Base-by-base conservation (phyloP, 495 filamentous ascomycete species). In the Hyphodiscus hymeniophilus region DNA sequence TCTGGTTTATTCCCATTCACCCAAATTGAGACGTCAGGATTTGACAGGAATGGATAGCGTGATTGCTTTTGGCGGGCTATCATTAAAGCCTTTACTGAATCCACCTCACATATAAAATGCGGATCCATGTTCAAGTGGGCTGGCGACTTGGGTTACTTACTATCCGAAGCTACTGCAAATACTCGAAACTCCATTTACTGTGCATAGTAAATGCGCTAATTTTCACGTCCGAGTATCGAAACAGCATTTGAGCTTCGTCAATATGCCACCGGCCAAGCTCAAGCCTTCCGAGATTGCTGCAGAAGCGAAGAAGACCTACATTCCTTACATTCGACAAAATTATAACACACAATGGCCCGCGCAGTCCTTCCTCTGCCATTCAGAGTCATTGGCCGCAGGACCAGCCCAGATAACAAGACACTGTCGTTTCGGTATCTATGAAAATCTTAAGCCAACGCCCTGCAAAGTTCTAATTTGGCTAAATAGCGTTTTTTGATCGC, bases 201-300 rank as follows among this genome's bases (percentile, higher is more conserved):
- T 12, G 20, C 16, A 11, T 11, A 17, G 15, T 17, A 33, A n/a
- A 11, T 17, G 7, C 34, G 34, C 38, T 20, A 21, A 21, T 18
- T 22, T 18, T 21, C 16, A 18, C 20, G 10, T 20, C 22, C 20
- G 20, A 20, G 4, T 15, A 11, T 40, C 38, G 15, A 5, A 13
- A 7, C 5, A 20, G 3, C 32, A 40, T n/a, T n/a, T n/a, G 10
- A 23, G 30, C 30, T 16, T 32, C n/a, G n/a, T 32, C 44, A 57
- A 50, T 26, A 84, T 84, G 80, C 79, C 80, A 57, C 69, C 62
- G 31, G 64, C 72, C 32, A 79, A 76, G 60, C 74, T 74, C 30
- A 84, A 82, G 66, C 79, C 82, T 15, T 79, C 79, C 17, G 82
- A 86, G 41, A 79, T 86, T 28, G 82, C 81, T 31, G 72, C 78